Conservation (phyloP, 164 flowering plant genomes). For the Tetracentron sinense region DNA sequence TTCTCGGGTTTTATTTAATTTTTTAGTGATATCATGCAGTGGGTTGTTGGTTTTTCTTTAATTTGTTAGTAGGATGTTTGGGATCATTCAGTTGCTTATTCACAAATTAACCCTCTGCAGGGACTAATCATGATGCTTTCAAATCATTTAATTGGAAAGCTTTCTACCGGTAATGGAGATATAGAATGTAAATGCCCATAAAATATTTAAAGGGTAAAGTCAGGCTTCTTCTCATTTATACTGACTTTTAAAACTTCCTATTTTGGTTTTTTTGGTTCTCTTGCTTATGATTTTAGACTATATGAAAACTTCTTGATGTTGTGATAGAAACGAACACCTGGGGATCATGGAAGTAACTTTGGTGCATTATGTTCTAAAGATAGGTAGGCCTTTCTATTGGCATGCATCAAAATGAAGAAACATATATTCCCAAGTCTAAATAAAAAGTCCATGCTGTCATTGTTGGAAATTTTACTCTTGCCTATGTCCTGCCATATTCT, state of each 20-base stretch:
- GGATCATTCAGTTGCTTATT: constrained; percentile 3
- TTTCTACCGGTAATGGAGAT: constrained; percentile 54
- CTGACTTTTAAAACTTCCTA: background rate
- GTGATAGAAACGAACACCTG: constrained; percentile 46
- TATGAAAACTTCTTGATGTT: constrained; percentile 48
- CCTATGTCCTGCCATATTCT: constrained; percentile 58
- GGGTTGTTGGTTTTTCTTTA: no score
- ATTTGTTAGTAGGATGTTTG: background rate
- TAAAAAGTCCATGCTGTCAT: constrained; percentile 16
- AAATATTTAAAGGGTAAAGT: constrained; percentile 60
- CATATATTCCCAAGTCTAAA: constrained; percentile 24
- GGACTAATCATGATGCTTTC: constrained; percentile 17
- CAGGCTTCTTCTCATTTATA: background rate
- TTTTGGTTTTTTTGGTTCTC: constrained; percentile 9
- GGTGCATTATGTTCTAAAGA: constrained; percentile 56
- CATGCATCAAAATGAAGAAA: constrained; percentile 40
- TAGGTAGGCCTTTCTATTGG: constrained; percentile 48
- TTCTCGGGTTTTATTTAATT: no score
- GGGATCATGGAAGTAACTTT: constrained; percentile 53
- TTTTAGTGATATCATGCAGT: no score
- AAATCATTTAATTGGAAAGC: constrained; percentile 48
- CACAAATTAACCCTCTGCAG: constrained; percentile 23
- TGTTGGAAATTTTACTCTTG: constrained; percentile 35
- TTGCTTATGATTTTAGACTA: constrained; percentile 39
- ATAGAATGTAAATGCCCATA: constrained; percentile 33